A percentile compares a stretch with the other conserved stretches of the same genome.
These are phyloP conservation scores for Fusarium odoratissimum DNA, from an alignment of 2,329 filamentous ascomycete species.

Conservation along the genomic window DNA sequence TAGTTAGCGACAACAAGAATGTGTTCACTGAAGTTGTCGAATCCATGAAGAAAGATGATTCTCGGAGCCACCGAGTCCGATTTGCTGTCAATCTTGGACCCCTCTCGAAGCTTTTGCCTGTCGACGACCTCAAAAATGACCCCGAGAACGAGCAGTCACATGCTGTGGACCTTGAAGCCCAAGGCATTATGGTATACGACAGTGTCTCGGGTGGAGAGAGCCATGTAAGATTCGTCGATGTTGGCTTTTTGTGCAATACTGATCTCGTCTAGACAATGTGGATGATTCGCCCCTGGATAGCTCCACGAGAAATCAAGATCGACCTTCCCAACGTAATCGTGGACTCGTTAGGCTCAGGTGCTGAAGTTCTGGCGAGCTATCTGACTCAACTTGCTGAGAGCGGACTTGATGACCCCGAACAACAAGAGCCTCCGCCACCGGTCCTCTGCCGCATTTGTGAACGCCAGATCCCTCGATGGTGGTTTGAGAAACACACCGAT, in stretches of 20 bases:
- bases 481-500: slow-evolving; percentile 99
- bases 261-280: slow-evolving; percentile 84
- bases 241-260: slow-evolving; percentile 35
- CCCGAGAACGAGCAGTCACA: slow-evolving; percentile 53
- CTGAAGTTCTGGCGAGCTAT: slow-evolving; percentile 93
- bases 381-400: slow-evolving; percentile 89
- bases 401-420: slow-evolving; percentile 78
- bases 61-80: slow-evolving; percentile 88
- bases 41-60: slow-evolving; percentile 92
- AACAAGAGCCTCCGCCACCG: slow-evolving; percentile 85
- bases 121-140: slow-evolving; percentile 55
- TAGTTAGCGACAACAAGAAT: slow-evolving; percentile 80
- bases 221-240: slow-evolving; percentile 74
- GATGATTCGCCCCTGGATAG: slow-evolving; percentile 95
- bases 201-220: slow-evolving; percentile 85
- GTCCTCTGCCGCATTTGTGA: slow-evolving; percentile 97
- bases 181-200: slow-evolving; percentile 99
- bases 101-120: slow-evolving; percentile 70
- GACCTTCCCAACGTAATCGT: slow-evolving; percentile 91
- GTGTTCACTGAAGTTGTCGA: slow-evolving; percentile 87
- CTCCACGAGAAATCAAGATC: slow-evolving; percentile 93
- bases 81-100: slow-evolving; percentile 80
- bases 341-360: slow-evolving; percentile 92
- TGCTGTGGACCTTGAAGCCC: slow-evolving; percentile 85
- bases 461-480: slow-evolving; percentile 96